A percentile compares a stretch with the other conserved stretches of the same genome.
Conservation (phyloP, 805 yeast genomes). For the Ogataea pignaliae region DNA sequence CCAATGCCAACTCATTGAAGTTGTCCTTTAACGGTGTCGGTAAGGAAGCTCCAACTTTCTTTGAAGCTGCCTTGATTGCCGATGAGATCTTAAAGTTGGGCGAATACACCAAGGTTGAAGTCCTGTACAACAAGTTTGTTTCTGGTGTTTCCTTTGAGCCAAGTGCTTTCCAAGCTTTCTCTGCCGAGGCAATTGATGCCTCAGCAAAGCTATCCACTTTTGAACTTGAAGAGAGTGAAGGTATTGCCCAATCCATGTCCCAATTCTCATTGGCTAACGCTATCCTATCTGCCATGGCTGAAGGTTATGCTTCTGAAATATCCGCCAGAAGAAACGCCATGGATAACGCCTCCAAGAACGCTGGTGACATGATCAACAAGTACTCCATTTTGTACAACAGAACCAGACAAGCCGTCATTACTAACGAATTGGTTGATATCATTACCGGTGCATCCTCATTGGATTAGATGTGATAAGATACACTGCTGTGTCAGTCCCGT, state of each 20-base stretch:
- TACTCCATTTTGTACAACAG: conserved; percentile 98
- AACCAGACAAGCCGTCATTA: conserved; percentile 98
- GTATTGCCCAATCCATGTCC: conserved; percentile 62
- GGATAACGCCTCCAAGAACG: conserved; percentile 99
- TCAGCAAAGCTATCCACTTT: conserved; percentile 84
- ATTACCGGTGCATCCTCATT: conserved; percentile 99
- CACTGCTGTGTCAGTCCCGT: no score
- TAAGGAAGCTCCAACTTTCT: conserved; percentile 92
- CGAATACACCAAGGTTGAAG: conserved; percentile 71
- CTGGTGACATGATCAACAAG: conserved; percentile 96
- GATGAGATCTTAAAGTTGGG: conserved; percentile 72
- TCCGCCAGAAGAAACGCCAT: conserved; percentile 99
- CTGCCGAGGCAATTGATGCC: conserved; percentile 65
- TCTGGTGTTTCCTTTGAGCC: conserved; percentile 92
- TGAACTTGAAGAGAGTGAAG: conserved; percentile 69
- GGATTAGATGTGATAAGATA: conserved; percentile 46
- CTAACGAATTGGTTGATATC: conserved; percentile 98
- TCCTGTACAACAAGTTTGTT: conserved; percentile 83
- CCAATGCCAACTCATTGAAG: conserved; percentile 62
- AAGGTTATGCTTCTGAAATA: conserved; percentile 97
- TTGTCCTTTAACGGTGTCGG: conserved; percentile 88
- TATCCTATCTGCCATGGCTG: conserved; percentile 87
- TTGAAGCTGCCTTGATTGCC: conserved; percentile 83
- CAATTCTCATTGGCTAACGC: conserved; percentile 90
- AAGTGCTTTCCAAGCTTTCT: conserved; percentile 58